Base-by-base conservation (phyloP, 257 asterid genomes). In the Capsicum chinense region DNA sequence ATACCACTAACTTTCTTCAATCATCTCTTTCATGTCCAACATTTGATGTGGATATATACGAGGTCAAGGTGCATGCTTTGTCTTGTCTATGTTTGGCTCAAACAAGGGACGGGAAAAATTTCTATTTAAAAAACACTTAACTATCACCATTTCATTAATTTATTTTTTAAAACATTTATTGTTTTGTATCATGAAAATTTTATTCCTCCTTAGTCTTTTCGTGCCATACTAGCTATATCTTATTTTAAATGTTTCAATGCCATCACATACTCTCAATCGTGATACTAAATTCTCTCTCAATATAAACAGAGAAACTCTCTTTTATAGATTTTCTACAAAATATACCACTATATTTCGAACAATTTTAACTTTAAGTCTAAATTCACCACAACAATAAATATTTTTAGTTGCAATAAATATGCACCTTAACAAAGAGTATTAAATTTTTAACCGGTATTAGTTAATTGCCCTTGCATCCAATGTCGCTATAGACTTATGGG, bases 1-100 rank as follows among this genome's bases (percentile, higher is more conserved):
- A 73, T 90, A 88, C 91, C 60, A 83, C 81, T 91, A 84, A 62
- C 88, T 88, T 85, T 82, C 66, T 16, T 26, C 69, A 74, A 33
- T 80, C 83, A 33, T 79, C 82, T 78, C 33, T 79, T 59, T 83
- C 73, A 64, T 52, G 33, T 85, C 81, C 54, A 57, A 83, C 44
- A 58, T 85, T 80, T 48, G 85, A 88, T 89, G 85, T 86, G 64
- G 80, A 83, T 83, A 21, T 62, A 21, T 62, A 48, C 6, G 70
- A 62, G 79, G 86, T 87, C 6, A 66, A 62, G 79, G 86, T 87
- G 73, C 88, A 87, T 63, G 80, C 80, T 86, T 80, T 86, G 84
- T 81, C 87, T 85, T 60, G 70, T 33, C 69, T 66, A 76, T 17
- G 66, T 81, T 71, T 80, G 13, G 80, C 33, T 74, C 59, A 58